Base-by-base conservation (phyloP, 1,139 yeast species). In the Insectozyma bohioensis region DNA sequence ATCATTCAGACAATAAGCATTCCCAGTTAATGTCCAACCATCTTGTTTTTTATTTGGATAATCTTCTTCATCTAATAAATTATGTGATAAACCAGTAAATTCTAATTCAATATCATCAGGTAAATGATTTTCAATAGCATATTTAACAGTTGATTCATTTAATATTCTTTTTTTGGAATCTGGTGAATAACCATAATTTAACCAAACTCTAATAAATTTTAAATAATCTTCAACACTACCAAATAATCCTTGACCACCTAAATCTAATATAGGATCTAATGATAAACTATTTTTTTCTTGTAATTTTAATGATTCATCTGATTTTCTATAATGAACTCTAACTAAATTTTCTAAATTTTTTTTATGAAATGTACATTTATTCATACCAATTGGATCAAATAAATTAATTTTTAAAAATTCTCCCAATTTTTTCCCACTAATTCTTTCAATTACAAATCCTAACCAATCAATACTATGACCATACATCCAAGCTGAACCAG, bases 21-120 rank as follows among this genome's bases (percentile, higher is more conserved):
- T 83, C 16, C 84, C 84, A 52, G 80, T 78, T 51, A 92, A 67
- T 41, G 82, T 78, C 55, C 78, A 90, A 2, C 96, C 97, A 44
- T 81, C 83, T 16, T 92, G 92, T 27, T 80, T 77, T 12, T 38
- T 42, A 6, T 32, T 45, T n/a, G 43, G 41, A n/a, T 49, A 51
- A 21, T 51, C 48, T 6, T 43, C 45, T 16, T 54, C 47, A 9
- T 40, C 47, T 13, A 49, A 23, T 3, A 28, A n/a, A 35, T 39
- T 42, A 12, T 35, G 35, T 4, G 42, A 33, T 24, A 45, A 32
- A 7, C 46, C 45, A 14, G 34, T 33, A 26, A 58, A 51, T 12
- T 47, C 49, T 18, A 57, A 42, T 3, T 39, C 42, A 13, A 55
- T 26, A 6, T 52, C 54, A 1, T 49, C 47, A 0, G 72, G 66